Base-by-base conservation (phyloP, 345 rosid genomes). In the Eucalyptus cloeziana region DNA sequence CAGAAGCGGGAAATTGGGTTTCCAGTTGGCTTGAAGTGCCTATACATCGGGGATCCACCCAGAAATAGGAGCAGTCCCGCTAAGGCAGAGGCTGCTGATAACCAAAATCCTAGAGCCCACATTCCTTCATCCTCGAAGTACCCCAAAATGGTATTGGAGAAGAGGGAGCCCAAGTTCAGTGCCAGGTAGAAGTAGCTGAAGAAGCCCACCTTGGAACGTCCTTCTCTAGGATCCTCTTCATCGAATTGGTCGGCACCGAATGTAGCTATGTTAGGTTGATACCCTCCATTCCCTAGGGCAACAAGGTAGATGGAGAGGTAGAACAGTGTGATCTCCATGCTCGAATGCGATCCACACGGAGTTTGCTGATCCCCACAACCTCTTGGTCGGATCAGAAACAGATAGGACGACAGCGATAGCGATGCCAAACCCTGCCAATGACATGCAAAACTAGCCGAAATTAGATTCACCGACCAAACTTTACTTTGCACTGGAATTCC, bases 91-190 rank as follows among this genome's bases (percentile, higher is more conserved):
- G 94, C 99, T 13, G 99, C 88, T 11, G 99, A 98, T 1, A 64
- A 95, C 99, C 99, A 98, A 88, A 98, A 98, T 19, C 99, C 99
- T 7, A 98, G 93, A 3, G 96, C 97, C 99, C 99, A 98, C 95
- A 93, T 88, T 10, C 99, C 99, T 69, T 95, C 96, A 51, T 98
- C 99, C 92, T 98, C 99, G 27, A 96, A 95, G 91, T 98, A 98
- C 12, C 99, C 95, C 86, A 98, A 89, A 83, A 98, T 92, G 12
- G 99, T 98, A 93, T 98, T 98, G 31, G 99, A 98, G 92, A 98
- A 96, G 92, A 98, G 98, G 43, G 99, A 96, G 3, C 99, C 99
- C 25, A 98, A 94, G 96, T 98, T 98, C 88, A 97, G 62, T 76
- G 99, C 96, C 8, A 98, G 93, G 95, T 98, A 98, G 90, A 98